Base-by-base conservation (phyloP, 2,329 filamentous ascomycete species). In the Stagonosporopsis rhizophila region DNA sequence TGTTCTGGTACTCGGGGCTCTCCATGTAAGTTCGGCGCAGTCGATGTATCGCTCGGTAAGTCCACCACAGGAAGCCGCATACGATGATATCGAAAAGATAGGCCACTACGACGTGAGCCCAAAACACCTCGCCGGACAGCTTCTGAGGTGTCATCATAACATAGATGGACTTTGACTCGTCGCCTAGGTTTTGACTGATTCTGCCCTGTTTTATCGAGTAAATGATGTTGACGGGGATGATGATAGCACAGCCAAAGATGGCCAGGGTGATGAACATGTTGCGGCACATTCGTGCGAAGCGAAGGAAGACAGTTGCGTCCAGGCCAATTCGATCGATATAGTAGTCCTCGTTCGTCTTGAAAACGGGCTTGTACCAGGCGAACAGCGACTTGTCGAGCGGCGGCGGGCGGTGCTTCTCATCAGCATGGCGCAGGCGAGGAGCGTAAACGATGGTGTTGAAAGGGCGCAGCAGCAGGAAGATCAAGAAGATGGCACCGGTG, bases 381-480 rank as follows among this genome's bases (percentile, higher is more conserved):
- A 96, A 92, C 9, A 94, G 80, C n/a, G 91, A 89, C 71, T 89
- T 96, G 52, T 90, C 91, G 68, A 98, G 84, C 0, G 90, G 87
- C 12, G 95, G 95, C 17, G 94, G 95, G 9, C 90, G 86, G 79
- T 96, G 92, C 76, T 89, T 92, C 65, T 92, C 87, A 75, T 98
- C 94, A 73, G 92, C 90, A 81, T 97, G 89, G 75, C 96, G 96
- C 44, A 96, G 82, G 74, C 96, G 94, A 37, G 95, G 95, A 3
- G 95, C 93, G 78, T 99, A 99, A 44, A 99, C 91, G 66, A 94
- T 85, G 52, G 89, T 89, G 76, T 98, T 94, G 77, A 93, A 92
- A 5, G 95, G 95, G 58, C 95, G 90, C 52, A 98, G 82, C 67
- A 97, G 81, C 60, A 92, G 96, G 82, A 98, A 99, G 62, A 87